These are phyloP conservation scores for Mychonastes homosphaera DNA, from an alignment of 139 green algal genomes.

Conservation along the genomic window DNA sequence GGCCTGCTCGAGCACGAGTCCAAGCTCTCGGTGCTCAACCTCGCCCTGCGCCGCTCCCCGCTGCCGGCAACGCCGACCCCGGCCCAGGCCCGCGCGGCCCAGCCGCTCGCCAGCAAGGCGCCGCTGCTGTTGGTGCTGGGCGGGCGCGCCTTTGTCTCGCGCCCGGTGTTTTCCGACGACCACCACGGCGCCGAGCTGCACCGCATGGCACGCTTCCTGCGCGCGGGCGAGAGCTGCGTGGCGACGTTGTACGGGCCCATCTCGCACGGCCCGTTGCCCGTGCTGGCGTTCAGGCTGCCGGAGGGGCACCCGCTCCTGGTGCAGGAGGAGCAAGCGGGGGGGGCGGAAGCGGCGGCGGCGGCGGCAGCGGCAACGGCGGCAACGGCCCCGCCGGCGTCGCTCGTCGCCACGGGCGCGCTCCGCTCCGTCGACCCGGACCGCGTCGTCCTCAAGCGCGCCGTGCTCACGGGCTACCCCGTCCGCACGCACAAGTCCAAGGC, in stretches of 20 bases:
- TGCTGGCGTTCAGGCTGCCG: slow-evolving; percentile 78
- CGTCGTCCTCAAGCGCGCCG: slow-evolving; percentile 78
- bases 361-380: neutral
- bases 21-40: slow-evolving; percentile 84
- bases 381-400: slow-evolving; percentile 9
- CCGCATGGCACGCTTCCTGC: slow-evolving; percentile 89
- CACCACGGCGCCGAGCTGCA: slow-evolving; percentile 74
- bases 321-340: neutral
- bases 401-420: slow-evolving; percentile 52
- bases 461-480: slow-evolving; percentile 72
- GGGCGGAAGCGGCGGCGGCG: neutral
- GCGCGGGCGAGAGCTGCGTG: slow-evolving; percentile 30
- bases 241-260: slow-evolving; percentile 79
- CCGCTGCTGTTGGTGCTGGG: slow-evolving; percentile 58
- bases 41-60: slow-evolving; percentile 35
- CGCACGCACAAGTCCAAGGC: slow-evolving; percentile 84
- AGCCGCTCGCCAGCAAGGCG: slow-evolving; percentile 81
- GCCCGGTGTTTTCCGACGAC: slow-evolving; percentile 62
- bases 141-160: slow-evolving; percentile 28
- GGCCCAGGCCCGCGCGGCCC: too few species aligned
- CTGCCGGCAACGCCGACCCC: slow-evolving; percentile 33
- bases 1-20: slow-evolving; percentile 87
- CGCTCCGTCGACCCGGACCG: slow-evolving; percentile 71
- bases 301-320: neutral
- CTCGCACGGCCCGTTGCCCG: slow-evolving; percentile 64